phyloP scores from a whole-genome alignment of 495 filamentous ascomycete genomes.

The Trichoderma reesei region DNA sequence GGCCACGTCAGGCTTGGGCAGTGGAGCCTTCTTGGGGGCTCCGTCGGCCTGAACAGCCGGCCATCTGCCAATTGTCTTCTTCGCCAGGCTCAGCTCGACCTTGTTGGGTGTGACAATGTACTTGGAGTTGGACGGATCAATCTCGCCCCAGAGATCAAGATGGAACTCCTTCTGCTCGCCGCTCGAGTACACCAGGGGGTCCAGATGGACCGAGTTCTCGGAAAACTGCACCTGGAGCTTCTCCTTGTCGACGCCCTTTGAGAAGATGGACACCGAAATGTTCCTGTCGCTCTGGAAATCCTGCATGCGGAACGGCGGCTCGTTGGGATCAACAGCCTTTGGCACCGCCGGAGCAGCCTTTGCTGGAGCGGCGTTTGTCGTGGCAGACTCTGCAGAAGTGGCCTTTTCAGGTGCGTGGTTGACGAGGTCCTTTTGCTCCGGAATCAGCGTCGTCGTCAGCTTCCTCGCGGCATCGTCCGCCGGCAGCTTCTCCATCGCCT shows the following conservation, averaged over 20 bases:
- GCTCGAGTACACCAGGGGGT: constrained; percentile 15
- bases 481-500: constrained; percentile 51
- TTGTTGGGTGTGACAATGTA: constrained; percentile 66
- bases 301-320: constrained; percentile 60
- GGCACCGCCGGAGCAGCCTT: constrained; percentile 13
- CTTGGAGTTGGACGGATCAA: constrained; percentile 51
- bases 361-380: constrained; percentile 15
- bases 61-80: constrained; percentile 69
- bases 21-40: background rate
- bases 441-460: constrained; percentile 54
- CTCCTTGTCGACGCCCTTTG: constrained; percentile 61
- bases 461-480: constrained; percentile 48
- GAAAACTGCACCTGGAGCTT: constrained; percentile 48
- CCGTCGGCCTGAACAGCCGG: constrained; percentile 23
- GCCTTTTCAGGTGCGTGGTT: constrained; percentile 22
- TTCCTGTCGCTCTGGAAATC: constrained; percentile 65
- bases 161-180: constrained; percentile 39
- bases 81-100: constrained; percentile 70
- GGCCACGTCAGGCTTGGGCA: background rate
- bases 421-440: constrained; percentile 31
- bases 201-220: constrained; percentile 34
- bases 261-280: constrained; percentile 60
- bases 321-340: constrained; percentile 36
- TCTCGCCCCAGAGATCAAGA: constrained; percentile 55
- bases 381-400: background rate